Conservation (phyloP, 2,329 filamentous ascomycete genomes). For the Orbilia oligospora region DNA sequence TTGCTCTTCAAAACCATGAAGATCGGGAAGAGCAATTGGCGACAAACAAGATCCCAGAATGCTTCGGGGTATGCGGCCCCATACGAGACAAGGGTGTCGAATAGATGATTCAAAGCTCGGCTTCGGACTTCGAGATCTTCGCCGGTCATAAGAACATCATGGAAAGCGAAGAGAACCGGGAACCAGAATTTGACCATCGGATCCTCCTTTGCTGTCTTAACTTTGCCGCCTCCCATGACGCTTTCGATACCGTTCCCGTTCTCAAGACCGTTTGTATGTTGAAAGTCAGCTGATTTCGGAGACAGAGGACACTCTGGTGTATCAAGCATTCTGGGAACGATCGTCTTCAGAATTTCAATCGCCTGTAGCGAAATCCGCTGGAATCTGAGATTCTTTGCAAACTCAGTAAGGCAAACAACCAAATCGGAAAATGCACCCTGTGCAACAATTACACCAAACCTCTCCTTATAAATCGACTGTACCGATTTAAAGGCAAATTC, state of each 20-base stretch:
- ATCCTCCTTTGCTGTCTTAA: slow-evolving; percentile 76
- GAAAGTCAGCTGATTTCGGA: slow-evolving; percentile 72
- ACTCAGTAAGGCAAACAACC: slow-evolving; percentile 95
- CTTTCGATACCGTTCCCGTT: slow-evolving; percentile 43
- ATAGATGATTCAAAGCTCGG: slow-evolving; percentile 91
- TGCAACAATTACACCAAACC: slow-evolving; percentile 94
- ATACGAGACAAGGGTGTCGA: slow-evolving; percentile 90
- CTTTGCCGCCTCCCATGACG: slow-evolving; percentile 33
- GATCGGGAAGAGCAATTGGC: slow-evolving; percentile 95
- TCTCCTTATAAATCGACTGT: slow-evolving; percentile 92
- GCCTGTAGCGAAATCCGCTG: slow-evolving; percentile 98
- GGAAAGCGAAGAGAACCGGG: slow-evolving; percentile 96
- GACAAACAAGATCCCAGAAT: slow-evolving; percentile 99
- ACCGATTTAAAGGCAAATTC: slow-evolving; percentile 98
- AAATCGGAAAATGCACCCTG: slow-evolving; percentile 97
- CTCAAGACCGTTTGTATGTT: slow-evolving; percentile 67
- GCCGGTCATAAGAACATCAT: slow-evolving; percentile 98
- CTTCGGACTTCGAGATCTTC: slow-evolving; percentile 97
- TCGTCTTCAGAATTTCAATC: slow-evolving; percentile 93
- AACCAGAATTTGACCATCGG: slow-evolving; percentile 98
- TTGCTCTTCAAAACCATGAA: slow-evolving; percentile 98
- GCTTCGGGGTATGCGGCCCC: slow-evolving; percentile 91
- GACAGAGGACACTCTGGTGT: slow-evolving; percentile 95
- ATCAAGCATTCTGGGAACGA: slow-evolving; percentile 93
- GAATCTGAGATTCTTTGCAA: slow-evolving; percentile 98